Base-by-base conservation (phyloP, 108 stramenopile species). In the Cyclotella baltica region DNA sequence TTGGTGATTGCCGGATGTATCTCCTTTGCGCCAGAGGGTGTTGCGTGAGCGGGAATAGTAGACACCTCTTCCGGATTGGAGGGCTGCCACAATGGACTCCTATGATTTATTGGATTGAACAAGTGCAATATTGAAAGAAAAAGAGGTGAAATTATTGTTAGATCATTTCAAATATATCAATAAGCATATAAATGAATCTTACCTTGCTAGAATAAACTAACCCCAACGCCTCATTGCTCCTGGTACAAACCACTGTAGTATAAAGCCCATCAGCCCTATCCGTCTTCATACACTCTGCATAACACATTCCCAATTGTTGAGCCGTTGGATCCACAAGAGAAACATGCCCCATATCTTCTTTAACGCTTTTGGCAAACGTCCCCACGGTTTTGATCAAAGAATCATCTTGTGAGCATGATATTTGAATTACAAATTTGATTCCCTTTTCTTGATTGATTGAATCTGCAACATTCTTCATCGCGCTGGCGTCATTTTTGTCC, bases 1-100 rank as follows among this genome's bases (percentile, higher is more conserved):
- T 87, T 99, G 98, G 37, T 83, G 85, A 76, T 93, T 90, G n/a
- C 97, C 98, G 50, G 92, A 92, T 0, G 93, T 96, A 64, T 98
- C 97, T 1, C 97, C 98, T 80, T 98, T 98, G 48, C 95, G 86
- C 97, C 97, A 98, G 0, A 98, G 80, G 18, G 85, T 81, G n/a
- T 86, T 73, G 11, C 97, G 89, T 31, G 94, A 96, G 2, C 96
- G 84, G 18, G 95, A 96, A 72, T 88, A 98, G 86, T 99, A 99
- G 10, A 99, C 95, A 25, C 96, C 98, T 25, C 96, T 81, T n/a
- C 90, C 96, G 56, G 84, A 89, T 68, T 86, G 86, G 15, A 99
- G 61, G 20, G 97, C 87, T 18, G 91, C 94, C 31, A 93, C 71
- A 52, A 96, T 84, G 11, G 95, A 96, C 74, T 90, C 88, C 80